phyloP scores from a whole-genome alignment of 2,329 filamentous ascomycete genomes.

The Monilinia vaccinii-corymbosi region DNA sequence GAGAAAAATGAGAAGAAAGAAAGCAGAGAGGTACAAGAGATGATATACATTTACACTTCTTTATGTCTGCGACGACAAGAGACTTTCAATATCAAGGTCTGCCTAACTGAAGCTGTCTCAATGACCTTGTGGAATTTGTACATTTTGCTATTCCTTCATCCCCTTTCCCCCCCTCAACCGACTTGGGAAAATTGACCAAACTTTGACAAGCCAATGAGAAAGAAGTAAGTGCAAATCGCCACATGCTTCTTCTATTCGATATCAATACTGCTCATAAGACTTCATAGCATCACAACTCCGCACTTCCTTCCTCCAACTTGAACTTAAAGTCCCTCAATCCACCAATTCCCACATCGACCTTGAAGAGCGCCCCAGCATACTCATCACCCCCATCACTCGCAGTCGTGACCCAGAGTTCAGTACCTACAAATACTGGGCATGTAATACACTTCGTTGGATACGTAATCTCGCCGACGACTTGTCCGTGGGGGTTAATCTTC shows the following conservation, averaged over 20 bases:
- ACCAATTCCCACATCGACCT: constrained; percentile 63
- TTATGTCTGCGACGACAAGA: not conserved
- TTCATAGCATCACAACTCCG: not conserved
- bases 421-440: constrained; percentile 71
- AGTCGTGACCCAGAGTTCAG: constrained; percentile 68
- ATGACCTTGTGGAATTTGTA: not conserved
- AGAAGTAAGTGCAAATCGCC: not conserved
- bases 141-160: not conserved
- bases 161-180: not conserved
- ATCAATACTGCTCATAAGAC: not conserved
- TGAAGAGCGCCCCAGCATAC: constrained; percentile 64
- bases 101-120: not conserved
- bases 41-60: not conserved
- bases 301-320: constrained; percentile 31
- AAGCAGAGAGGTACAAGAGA: not conserved
- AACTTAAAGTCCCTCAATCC: constrained; percentile 58
- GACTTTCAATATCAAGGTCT: not conserved
- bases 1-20: not conserved
- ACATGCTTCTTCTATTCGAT: not conserved
- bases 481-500: constrained; percentile 56
- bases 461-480: constrained; percentile 63
- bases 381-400: constrained; percentile 57
- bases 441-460: constrained; percentile 74
- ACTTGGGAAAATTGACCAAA: not conserved
- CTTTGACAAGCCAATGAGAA: not conserved